A percentile compares a stretch with the other conserved stretches of the same genome.
Conservation (phyloP, 768 basidiomycete genomes). For the Amanita subjunquillea region DNA sequence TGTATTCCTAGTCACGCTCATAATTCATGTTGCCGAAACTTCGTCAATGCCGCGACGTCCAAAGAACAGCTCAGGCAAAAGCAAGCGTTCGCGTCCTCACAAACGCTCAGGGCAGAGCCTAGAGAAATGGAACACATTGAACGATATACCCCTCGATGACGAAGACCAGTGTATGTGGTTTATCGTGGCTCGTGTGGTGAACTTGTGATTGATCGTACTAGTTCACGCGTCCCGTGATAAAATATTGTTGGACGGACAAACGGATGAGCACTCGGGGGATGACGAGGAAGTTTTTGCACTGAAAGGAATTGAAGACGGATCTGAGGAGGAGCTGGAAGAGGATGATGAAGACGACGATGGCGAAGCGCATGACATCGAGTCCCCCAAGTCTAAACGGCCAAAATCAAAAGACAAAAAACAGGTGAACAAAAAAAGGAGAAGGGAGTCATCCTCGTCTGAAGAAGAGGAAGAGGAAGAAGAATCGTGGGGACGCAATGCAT, state of each 20-base stretch:
- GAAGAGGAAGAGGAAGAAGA: constrained; percentile 42
- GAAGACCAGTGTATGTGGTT: constrained; percentile 64
- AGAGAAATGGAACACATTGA: constrained; percentile 54
- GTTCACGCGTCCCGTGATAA: constrained; percentile 70
- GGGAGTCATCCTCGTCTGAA: constrained; percentile 11
- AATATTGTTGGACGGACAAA: constrained; percentile 64
- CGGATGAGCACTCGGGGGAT: constrained; percentile 42
- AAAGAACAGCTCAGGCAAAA: constrained; percentile 20
- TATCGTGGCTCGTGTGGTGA: background rate
- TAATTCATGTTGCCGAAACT: constrained; percentile 2
- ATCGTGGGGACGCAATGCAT: constrained; percentile 73
- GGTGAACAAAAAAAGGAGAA: constrained; percentile 18
- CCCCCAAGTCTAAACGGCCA: constrained; percentile 12
- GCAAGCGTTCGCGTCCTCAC: constrained; percentile 33
- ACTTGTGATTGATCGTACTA: constrained; percentile 15
- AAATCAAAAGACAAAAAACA: constrained; percentile 17
- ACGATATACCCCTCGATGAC: constrained; percentile 67
- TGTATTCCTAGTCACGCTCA: background rate
- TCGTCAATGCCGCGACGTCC: constrained; percentile 37
- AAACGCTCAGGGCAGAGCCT: constrained; percentile 42
- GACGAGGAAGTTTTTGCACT: constrained; percentile 81
- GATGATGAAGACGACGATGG: constrained; percentile 22
- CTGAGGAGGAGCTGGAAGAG: too few species aligned
- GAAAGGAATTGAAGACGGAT: constrained; percentile 30
- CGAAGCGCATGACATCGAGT: constrained; percentile 16